Percentiles rank a stretch among this genome's conserved stretches.
These are phyloP conservation scores for Beta vulgaris DNA, from an alignment of 148 eudicot genomes.

Conservation along the genomic window DNA sequence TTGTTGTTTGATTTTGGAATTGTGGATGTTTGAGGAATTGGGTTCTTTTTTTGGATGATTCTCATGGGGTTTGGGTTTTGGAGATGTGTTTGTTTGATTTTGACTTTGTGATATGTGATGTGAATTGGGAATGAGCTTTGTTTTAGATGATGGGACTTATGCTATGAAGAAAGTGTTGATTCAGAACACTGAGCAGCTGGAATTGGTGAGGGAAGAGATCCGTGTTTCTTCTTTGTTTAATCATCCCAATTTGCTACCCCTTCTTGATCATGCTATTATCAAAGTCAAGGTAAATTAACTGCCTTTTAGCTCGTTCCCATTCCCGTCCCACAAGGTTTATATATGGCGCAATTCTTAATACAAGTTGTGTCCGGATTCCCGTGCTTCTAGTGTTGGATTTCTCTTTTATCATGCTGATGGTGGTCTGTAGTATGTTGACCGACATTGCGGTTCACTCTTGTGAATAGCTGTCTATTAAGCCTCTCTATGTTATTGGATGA, in stretches of 20 bases:
- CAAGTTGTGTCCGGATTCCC: not conserved
- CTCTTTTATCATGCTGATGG: not conserved
- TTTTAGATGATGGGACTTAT: constrained; percentile 93
- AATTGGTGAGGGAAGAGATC: constrained; percentile 93
- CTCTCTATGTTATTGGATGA: not conserved
- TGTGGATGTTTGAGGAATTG: constrained; percentile 5
- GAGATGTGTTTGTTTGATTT: not conserved
- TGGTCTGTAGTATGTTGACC: not conserved
- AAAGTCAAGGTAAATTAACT: constrained; percentile 72
- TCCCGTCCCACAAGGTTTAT: not conserved
- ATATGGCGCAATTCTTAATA: not conserved
- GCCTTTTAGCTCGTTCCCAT: not conserved
- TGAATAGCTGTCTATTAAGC: not conserved
- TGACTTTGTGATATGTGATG: not conserved
- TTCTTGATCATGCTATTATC: constrained; percentile 95
- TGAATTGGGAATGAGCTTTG: constrained; percentile 23
- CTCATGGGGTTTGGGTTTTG: not conserved
- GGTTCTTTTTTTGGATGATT: constrained; percentile 8
- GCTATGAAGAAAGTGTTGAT: constrained; percentile 98
- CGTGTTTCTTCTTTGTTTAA: constrained; percentile 87
- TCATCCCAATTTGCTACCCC: constrained; percentile 91
- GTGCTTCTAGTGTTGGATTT: constrained; percentile 4
- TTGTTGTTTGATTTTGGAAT: constrained; percentile 14
- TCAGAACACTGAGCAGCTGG: constrained; percentile 86
- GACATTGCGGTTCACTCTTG: not conserved